Percentiles rank a stretch among this genome's conserved stretches.
phyloP scores from a whole-genome alignment of 805 yeast genomes.

The Pichia cabralensis region DNA sequence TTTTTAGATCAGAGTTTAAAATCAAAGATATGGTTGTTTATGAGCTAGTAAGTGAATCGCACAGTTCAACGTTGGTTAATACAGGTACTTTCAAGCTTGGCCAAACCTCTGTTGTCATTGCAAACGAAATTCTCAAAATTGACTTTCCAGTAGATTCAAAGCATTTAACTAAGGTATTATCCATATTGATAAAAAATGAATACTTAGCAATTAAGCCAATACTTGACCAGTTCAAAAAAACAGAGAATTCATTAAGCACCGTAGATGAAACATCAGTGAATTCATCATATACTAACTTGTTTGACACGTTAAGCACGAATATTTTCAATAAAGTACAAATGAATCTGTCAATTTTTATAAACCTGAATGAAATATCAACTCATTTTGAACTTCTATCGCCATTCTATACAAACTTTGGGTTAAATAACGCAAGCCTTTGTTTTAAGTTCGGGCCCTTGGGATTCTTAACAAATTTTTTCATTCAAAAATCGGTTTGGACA shows the following conservation, averaged over 20 bases:
- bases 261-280: neutral
- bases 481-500: no score
- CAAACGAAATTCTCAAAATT: slow-evolving; percentile 11
- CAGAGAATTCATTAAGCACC: neutral
- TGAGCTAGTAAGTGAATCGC: slow-evolving; percentile 10
- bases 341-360: slow-evolving; percentile 1
- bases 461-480: slow-evolving; percentile 1
- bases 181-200: slow-evolving; percentile 17
- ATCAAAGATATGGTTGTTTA: slow-evolving; percentile 8
- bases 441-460: slow-evolving; percentile 6
- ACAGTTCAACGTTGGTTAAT: slow-evolving; percentile 12
- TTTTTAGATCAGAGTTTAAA: slow-evolving; percentile 7
- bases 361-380: neutral
- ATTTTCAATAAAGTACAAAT: slow-evolving; percentile 1
- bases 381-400: slow-evolving; percentile 11
- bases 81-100: slow-evolving; percentile 17
- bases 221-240: slow-evolving; percentile 3
- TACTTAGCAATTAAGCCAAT: slow-evolving; percentile 15
- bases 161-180: slow-evolving; percentile 13
- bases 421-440: slow-evolving; percentile 4
- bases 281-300: neutral
- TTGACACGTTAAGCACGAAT: neutral
- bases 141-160: slow-evolving; percentile 16
- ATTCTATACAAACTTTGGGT: slow-evolving; percentile 6
- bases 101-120: slow-evolving; percentile 13